Evolutionary conservation across 805 yeast genomes (phyloP).

Genomic region (Wickerhamiella bombiphila): DNA sequence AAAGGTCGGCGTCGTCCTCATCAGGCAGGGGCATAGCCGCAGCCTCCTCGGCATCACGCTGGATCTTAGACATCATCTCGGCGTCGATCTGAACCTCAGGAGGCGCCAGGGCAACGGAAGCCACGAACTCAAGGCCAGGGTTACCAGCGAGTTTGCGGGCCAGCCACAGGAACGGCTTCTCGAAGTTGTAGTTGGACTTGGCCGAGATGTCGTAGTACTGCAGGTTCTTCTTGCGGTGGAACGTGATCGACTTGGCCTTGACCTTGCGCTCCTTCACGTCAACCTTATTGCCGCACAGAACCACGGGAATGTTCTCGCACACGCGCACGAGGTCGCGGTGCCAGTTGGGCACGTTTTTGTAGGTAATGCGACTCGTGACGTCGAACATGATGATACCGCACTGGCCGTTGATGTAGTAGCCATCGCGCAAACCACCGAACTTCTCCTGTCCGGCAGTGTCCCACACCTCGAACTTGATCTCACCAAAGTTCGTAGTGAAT

Average conservation of each 20-base stretch:
- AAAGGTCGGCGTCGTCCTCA: constrained; percentile 99
- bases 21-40: constrained; percentile 99
- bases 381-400: constrained; percentile 99
- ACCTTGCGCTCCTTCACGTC: constrained; percentile 99
- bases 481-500: constrained; percentile 97
- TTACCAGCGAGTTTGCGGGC: constrained; percentile 98
- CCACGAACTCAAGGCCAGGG: constrained; percentile 96
- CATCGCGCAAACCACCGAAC: constrained; percentile 99
- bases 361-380: constrained; percentile 97
- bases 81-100: constrained; percentile 98
- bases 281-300: constrained; percentile 97
- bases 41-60: constrained; percentile 99
- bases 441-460: constrained; percentile 99
- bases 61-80: constrained; percentile 94
- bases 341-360: constrained; percentile 99
- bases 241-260: constrained; percentile 98
- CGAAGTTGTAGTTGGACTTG: constrained; percentile 98
- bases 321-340: constrained; percentile 99
- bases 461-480: constrained; percentile 98
- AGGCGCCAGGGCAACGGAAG: constrained; percentile 98
- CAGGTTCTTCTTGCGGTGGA: constrained; percentile 99
- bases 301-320: constrained; percentile 99
- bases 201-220: constrained; percentile 99
- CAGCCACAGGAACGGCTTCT: constrained; percentile 99
- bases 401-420: constrained; percentile 98